Evolutionary conservation across 2,329 filamentous ascomycete genomes (phyloP).

Genomic region (Laburnicola sp.): DNA sequence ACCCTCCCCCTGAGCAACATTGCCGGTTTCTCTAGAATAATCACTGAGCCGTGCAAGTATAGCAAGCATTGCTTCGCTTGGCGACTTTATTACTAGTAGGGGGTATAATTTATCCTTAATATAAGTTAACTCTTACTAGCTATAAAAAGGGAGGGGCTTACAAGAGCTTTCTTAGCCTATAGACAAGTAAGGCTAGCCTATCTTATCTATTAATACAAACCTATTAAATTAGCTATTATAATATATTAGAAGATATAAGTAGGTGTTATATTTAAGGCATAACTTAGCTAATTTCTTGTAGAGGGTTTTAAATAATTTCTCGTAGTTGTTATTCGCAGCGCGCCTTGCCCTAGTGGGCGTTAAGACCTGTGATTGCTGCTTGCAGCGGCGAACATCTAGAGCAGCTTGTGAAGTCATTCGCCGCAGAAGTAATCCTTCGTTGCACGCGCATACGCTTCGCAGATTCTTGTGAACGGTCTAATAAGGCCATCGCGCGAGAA

Average conservation of each 20-base stretch:
- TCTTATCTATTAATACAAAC: not conserved
- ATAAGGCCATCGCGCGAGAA: no score
- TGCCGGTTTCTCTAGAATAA: no score
- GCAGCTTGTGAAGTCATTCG: no score
- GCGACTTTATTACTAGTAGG: not conserved
- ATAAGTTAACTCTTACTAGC: not conserved
- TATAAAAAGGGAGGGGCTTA: not conserved
- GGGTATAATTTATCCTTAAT: not conserved
- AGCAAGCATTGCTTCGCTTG: not conserved
- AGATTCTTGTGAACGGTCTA: no score
- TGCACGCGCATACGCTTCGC: no score
- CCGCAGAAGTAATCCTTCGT: no score
- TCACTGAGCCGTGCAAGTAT: no score
- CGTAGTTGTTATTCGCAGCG: not conserved
- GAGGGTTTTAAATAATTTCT: not conserved
- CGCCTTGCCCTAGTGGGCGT: not conserved
- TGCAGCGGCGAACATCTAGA: no score
- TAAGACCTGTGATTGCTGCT: not conserved
- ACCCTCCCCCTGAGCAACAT: no score
- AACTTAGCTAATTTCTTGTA: not conserved
- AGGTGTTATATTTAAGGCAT: not conserved
- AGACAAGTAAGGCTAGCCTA: not conserved
- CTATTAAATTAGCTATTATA: not conserved
- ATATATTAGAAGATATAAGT: not conserved
- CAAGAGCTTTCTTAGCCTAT: not conserved